These are phyloP conservation scores for Diospyros kaki DNA, from an alignment of 148 eudicot genomes.

Conservation along the genomic window DNA sequence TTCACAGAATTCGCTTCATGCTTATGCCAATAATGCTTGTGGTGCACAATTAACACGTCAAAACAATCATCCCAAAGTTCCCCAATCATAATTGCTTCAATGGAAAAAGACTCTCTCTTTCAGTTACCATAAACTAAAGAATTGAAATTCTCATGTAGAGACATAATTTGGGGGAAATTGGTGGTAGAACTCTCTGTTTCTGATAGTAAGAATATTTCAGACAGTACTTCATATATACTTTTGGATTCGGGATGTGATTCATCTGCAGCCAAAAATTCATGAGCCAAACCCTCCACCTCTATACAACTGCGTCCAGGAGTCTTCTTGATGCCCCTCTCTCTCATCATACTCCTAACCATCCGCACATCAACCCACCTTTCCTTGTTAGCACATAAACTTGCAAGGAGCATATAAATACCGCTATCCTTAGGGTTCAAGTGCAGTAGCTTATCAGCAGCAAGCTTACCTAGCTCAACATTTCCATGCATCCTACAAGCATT, in stretches of 20 bases:
- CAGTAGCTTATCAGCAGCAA: constrained; percentile 50
- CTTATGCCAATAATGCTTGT: too few species aligned
- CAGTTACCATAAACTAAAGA: background rate
- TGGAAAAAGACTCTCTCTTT: background rate
- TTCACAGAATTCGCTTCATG: too few species aligned
- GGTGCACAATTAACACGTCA: too few species aligned
- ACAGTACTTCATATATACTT: constrained; percentile 38
- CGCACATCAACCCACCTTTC: constrained; percentile 62
- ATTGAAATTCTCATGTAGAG: constrained; percentile 3
- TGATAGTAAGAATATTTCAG: constrained; percentile 25
- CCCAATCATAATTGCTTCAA: too few species aligned
- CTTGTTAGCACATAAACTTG: constrained; percentile 47
- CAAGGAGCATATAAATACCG: constrained; percentile 59
- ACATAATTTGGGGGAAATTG: background rate
- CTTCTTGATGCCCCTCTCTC: constrained; percentile 60
- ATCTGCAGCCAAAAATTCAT: constrained; percentile 60
- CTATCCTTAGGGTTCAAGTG: constrained; percentile 55
- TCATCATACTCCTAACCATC: constrained; percentile 57
- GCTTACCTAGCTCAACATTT: constrained; percentile 53
- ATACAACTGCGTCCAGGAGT: constrained; percentile 64
- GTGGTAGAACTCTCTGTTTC: constrained; percentile 23
- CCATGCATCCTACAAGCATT: constrained; percentile 62
- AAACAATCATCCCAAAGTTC: too few species aligned
- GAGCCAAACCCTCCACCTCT: constrained; percentile 59
- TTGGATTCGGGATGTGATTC: constrained; percentile 55